Evolutionary conservation across 2,329 filamentous ascomycete genomes (phyloP).

Genomic region (Colletotrichum sp.): DNA sequence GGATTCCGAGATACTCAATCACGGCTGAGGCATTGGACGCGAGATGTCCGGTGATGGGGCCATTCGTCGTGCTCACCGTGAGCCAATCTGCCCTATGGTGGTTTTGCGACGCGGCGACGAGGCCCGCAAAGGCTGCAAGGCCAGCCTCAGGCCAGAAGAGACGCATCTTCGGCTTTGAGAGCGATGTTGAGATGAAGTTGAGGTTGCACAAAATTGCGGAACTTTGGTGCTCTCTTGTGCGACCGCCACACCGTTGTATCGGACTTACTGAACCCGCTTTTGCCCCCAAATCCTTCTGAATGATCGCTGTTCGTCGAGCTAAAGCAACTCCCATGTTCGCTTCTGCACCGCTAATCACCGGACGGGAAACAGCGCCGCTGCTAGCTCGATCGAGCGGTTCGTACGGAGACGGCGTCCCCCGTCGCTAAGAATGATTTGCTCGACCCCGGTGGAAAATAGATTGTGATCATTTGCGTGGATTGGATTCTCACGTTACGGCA

Average conservation of each 20-base stretch:
- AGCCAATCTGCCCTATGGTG: not conserved
- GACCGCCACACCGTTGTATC: not conserved
- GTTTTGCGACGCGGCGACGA: not conserved
- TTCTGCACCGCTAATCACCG: not conserved
- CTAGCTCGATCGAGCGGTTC: not conserved
- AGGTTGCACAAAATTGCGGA: not conserved
- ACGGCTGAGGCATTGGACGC: conserved; percentile 33
- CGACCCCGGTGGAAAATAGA: not conserved
- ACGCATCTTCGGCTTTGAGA: not conserved
- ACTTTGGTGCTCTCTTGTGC: not conserved
- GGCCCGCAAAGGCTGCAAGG: not conserved
- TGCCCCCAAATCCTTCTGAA: not conserved
- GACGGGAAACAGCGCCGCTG: not conserved
- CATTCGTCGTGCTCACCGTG: conserved; percentile 34
- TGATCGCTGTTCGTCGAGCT: not conserved
- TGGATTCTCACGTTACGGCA: too few species aligned
- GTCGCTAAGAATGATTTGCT: accelerated
- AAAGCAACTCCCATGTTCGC: not conserved
- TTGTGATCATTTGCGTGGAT: not conserved
- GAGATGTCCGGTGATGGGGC: conserved; percentile 36
- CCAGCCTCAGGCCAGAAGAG: not conserved
- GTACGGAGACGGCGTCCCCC: not conserved
- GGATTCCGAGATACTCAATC: conserved; percentile 41
- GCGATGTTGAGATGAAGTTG: not conserved
- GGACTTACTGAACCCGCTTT: not conserved